Evolutionary conservation across 1,139 yeast species (phyloP).

Genomic region (Geotrichum fermentans): DNA sequence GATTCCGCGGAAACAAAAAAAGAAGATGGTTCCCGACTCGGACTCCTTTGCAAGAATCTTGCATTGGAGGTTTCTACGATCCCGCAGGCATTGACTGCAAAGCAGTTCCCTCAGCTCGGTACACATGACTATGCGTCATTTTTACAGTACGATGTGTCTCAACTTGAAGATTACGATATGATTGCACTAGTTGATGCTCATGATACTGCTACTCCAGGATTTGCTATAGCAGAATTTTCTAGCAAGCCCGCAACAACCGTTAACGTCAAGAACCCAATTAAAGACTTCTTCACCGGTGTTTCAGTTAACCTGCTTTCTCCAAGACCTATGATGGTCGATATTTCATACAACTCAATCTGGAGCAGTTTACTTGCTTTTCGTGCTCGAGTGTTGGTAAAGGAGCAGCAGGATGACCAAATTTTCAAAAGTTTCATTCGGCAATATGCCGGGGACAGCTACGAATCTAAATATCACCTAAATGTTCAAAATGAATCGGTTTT

Average conservation of each 20-base stretch:
- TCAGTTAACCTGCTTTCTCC: slow-evolving; percentile 40
- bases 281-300: slow-evolving; percentile 28
- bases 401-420: slow-evolving; percentile 24
- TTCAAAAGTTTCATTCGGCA: slow-evolving; percentile 69
- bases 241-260: slow-evolving; percentile 36
- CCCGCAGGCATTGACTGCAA: slow-evolving; percentile 22
- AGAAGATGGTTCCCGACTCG: slow-evolving; percentile 15
- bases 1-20: slow-evolving; percentile 16
- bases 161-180: slow-evolving; percentile 42
- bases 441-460: slow-evolving; percentile 57
- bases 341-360: slow-evolving; percentile 54
- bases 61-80: slow-evolving; percentile 26
- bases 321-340: slow-evolving; percentile 45
- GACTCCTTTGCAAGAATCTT: slow-evolving; percentile 28
- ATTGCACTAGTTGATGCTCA: slow-evolving; percentile 43
- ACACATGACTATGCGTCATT: slow-evolving; percentile 46
- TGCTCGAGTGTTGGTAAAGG: slow-evolving; percentile 28
- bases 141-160: slow-evolving; percentile 39
- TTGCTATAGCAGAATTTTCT: slow-evolving; percentile 32
- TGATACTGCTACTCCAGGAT: slow-evolving; percentile 29
- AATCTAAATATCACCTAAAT: slow-evolving; percentile 70
- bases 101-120: slow-evolving; percentile 24
- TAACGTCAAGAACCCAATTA: slow-evolving; percentile 28
- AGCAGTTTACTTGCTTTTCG: slow-evolving; percentile 58
- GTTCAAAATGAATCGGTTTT: slow-evolving; percentile 29